phyloP scores from a whole-genome alignment of 768 basidiomycete genomes.

The Pleurotus ostreatus region DNA sequence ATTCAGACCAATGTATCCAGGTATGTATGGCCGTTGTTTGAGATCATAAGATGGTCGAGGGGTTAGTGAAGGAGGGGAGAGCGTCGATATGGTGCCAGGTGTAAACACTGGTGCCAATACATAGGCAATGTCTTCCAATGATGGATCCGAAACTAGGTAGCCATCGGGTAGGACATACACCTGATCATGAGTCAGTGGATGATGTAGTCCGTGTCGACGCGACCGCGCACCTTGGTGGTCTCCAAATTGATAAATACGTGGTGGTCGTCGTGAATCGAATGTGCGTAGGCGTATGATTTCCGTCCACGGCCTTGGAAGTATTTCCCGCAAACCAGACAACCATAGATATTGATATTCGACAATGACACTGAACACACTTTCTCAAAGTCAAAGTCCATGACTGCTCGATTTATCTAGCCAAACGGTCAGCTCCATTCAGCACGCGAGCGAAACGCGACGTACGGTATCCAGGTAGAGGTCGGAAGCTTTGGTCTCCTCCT shows the following conservation, averaged over 20 bases:
- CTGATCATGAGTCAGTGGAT: conserved; percentile 35
- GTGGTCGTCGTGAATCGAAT: conserved; percentile 96
- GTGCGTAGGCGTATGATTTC: conserved; percentile 91
- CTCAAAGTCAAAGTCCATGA: conserved; percentile 98
- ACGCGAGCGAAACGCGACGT: conserved; percentile 24
- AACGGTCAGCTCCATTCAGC: background rate
- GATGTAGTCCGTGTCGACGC: conserved; percentile 10
- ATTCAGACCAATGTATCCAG: conserved; percentile 95
- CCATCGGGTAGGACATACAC: conserved; percentile 98
- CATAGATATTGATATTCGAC: conserved; percentile 96
- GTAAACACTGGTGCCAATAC: conserved; percentile 90
- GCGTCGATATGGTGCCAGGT: conserved; percentile 42
- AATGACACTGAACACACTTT: conserved; percentile 96
- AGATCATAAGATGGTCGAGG: conserved; percentile 84
- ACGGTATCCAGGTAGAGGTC: conserved; percentile 96
- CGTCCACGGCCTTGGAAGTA: conserved; percentile 97
- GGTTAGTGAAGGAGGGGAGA: conserved; percentile 57
- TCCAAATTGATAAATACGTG: conserved; percentile 97
- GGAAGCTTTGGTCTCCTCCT: conserved; percentile 48
- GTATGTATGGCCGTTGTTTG: conserved; percentile 72
- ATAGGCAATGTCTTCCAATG: conserved; percentile 90
- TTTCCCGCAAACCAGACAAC: conserved; percentile 96
- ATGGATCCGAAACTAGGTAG: conserved; percentile 94
- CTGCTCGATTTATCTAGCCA: conserved; percentile 78
- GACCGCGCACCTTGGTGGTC: conserved; percentile 72